Evolutionary conservation across 805 yeast species (phyloP), one percentile per base, ranked within the genome.

Genomic region (Cyberlindnera subsufficiens): DNA sequence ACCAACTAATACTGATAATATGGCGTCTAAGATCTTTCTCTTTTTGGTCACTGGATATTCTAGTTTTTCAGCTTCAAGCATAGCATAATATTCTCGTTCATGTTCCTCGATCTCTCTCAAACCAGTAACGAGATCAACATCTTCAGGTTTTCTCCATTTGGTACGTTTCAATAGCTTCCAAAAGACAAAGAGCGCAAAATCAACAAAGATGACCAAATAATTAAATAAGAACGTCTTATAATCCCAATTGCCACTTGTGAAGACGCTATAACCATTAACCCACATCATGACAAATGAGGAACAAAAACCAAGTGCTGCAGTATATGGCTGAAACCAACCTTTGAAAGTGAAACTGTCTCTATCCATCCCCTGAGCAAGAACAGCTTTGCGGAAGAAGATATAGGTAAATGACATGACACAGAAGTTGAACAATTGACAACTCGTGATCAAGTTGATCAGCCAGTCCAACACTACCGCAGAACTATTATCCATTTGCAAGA

Each of bases 371-470:
- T 85, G 87, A 1, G 68, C 75, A 31, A 58, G 51, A 49, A 77
- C 70, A 2, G 84, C 88, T 40, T 72, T 69, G 58, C 77, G 74
- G 65, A 84, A 86, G 45, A 79, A 73, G 34, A 81, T 51, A 56
- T 76, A 85, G 19, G 84, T 77, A 36, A 71, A 59, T 52, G 79
- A 67, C 56, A 84, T 77, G 44, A 72, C 67, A 41, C 71, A 67
- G 64, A 77, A 82, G 58, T 78, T 81, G 54, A 74, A 73, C 58
- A 80, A 69, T 57, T 81, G 87, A 29, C 84, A 82, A 31, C 79
- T 78, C 4, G 93, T 82, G 40, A 81, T 81, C 44, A 86, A 64
- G 53, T 82, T 82, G 45, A 83, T 75, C 39, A 86, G 68, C 90
- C 91, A 86, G 54, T 70, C 72, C 47, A 86, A 69, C 3, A 85